Conservation (phyloP, 352 stramenopile species). For the Globisporangium carolinianum region DNA sequence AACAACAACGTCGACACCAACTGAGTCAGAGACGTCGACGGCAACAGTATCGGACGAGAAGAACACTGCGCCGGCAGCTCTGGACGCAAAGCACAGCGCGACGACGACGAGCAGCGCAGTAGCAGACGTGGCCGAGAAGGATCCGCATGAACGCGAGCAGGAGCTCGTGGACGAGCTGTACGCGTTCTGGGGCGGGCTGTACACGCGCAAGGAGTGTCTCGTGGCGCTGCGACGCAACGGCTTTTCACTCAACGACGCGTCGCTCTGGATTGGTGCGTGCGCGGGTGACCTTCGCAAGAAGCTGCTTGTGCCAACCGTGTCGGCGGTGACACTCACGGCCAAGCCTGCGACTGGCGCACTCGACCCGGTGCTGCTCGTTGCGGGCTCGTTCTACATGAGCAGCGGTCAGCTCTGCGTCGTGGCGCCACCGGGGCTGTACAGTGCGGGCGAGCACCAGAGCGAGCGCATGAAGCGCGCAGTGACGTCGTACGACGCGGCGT, state of each 20-base stretch:
- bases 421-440: slow-evolving; percentile 54
- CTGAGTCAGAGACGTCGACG: background rate
- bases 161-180: slow-evolving; percentile 33
- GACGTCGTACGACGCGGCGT: slow-evolving; percentile 50
- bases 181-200: slow-evolving; percentile 59
- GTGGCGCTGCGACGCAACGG: slow-evolving; percentile 46
- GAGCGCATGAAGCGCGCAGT: slow-evolving; percentile 34
- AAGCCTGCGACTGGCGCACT: slow-evolving; percentile 30
- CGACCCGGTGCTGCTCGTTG: slow-evolving; percentile 69
- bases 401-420: slow-evolving; percentile 53
- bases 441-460: slow-evolving; percentile 24
- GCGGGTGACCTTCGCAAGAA: slow-evolving; percentile 33
- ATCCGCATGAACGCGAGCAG: slow-evolving; percentile 13
- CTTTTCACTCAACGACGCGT: slow-evolving; percentile 30
- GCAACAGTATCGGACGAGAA: background rate
- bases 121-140: background rate
- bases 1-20: background rate
- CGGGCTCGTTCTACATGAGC: slow-evolving; percentile 64
- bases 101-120: background rate
- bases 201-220: slow-evolving; percentile 45
- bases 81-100: slow-evolving; percentile 9
- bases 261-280: slow-evolving; percentile 38
- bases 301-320: slow-evolving; percentile 34
- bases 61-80: background rate
- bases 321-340: slow-evolving; percentile 20